Evolutionary conservation across 1,284 basidiomycete species (phyloP), one percentile per base, ranked within the genome.

Genomic region (Kalmanozyma brasiliensis): DNA sequence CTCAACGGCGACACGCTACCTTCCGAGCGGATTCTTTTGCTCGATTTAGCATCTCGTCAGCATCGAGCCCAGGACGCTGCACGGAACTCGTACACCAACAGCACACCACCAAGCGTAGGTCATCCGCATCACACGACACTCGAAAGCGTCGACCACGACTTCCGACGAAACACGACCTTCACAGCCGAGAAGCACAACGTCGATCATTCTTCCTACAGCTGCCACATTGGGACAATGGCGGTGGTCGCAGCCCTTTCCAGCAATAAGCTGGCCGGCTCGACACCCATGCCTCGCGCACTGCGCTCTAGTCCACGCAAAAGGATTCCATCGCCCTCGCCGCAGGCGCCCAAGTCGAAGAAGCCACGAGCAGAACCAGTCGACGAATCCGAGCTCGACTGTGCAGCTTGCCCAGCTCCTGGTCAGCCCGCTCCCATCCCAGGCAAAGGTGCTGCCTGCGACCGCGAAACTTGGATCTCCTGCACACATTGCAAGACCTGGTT

Each of bases 401-500:
- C 58, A n/a, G 58, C 62, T 7, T 71, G 68, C n/a, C 68, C 62
- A 14, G 42, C 41, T 0, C 49, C 42, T 0, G 61, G 67, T 16
- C 52, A 64, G 35, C 49, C 66, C 2, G 38, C 58, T 3, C 68
- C 68, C 14, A 37, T 41, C 8, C 66, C 68, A 1, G 64, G 69
- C 41, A 59, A 53, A 40, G 69, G 52, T 23, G 69, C 69, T 14
- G 60, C 69, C 16, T 56, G 52, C 23, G 69, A 73, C 30, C 57
- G 58, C 29, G 64, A 67, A 16, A 61, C 56, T 1, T 78, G 76
- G 76, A 66, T 78, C 29, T 72, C 66, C 33, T 78, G 76, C 52
- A 57, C 73, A 8, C 68, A 73, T 3, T 78, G 76, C 57, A 52
- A 43, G 24, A 71, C 64, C 4, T 78, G 76, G 76, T 75, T 55